Percentiles rank a stretch among this genome's conserved stretches.
These are phyloP conservation scores for Phyllosticta ampelicida DNA, from an alignment of 2,329 filamentous ascomycete genomes.

Conservation along the genomic window DNA sequence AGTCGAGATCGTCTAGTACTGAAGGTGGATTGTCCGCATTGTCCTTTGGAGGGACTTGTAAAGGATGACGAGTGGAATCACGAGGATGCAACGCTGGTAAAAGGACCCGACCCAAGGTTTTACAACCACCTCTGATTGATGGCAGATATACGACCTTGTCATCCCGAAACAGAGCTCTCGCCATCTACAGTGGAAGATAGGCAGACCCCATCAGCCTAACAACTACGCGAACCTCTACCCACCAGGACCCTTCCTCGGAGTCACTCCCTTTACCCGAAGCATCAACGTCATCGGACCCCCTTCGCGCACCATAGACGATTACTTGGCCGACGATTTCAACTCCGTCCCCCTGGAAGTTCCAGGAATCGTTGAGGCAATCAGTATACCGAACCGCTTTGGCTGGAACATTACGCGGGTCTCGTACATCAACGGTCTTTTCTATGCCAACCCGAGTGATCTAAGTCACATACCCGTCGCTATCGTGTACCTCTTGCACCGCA, in stretches of 20 bases:
- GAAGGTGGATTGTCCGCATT: not conserved
- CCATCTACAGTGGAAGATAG: not conserved
- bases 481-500: not conserved
- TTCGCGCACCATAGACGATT: conserved; percentile 1
- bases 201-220: not conserved
- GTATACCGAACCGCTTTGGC: not conserved
- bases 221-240: not conserved
- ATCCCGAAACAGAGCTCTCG: not conserved
- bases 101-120: too few species aligned
- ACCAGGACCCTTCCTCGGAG: not conserved
- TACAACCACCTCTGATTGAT: not conserved
- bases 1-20: not conserved
- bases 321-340: not conserved
- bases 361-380: not conserved
- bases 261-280: not conserved
- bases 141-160: conserved; percentile 2
- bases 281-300: not conserved
- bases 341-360: not conserved
- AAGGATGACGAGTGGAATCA: not conserved
- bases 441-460: not conserved
- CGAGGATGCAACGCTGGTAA: not conserved
- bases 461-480: not conserved
- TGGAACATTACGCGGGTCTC: conserved; percentile 5
- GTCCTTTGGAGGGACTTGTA: not conserved
- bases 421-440: conserved; percentile 1